Evolutionary conservation across 2,329 filamentous ascomycete species (phyloP).

Genomic region (Sordariomycetes sp.): DNA sequence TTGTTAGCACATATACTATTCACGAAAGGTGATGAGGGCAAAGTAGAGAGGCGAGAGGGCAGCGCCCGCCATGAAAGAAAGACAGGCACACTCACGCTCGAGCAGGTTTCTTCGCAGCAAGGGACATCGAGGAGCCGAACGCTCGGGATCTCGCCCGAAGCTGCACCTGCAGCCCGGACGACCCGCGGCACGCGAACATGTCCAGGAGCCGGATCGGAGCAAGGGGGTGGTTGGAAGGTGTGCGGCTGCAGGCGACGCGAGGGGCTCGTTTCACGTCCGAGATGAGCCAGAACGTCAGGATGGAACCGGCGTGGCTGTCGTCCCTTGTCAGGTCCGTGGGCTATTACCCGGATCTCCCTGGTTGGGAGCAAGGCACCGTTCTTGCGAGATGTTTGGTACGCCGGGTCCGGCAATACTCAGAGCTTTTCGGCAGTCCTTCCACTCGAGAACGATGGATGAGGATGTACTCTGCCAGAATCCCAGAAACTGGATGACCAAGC

Average conservation of each 20-base stretch:
- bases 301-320: too few relatives aligned
- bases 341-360: too few relatives aligned
- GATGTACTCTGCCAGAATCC: too few relatives aligned
- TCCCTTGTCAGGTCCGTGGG: too few relatives aligned
- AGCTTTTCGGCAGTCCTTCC: too few relatives aligned
- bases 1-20: neutral
- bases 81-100: neutral
- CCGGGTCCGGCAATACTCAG: too few relatives aligned
- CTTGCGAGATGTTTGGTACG: too few relatives aligned
- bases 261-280: neutral
- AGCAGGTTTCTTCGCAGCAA: neutral
- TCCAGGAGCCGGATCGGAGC: neutral
- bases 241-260: too few relatives aligned
- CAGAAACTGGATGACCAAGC: too few relatives aligned
- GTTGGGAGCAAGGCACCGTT: too few relatives aligned
- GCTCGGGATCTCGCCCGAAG: neutral
- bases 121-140: neutral
- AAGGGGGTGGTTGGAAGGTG: neutral
- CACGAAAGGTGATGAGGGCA: neutral
- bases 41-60: neutral
- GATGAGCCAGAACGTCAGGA: neutral
- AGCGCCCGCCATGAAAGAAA: neutral
- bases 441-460: neutral
- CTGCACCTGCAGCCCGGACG: neutral
- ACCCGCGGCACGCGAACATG: constrained; percentile 1